Base-by-base conservation (phyloP, 306 rosid genomes). In the Cyamopsis tetragonoloba region DNA sequence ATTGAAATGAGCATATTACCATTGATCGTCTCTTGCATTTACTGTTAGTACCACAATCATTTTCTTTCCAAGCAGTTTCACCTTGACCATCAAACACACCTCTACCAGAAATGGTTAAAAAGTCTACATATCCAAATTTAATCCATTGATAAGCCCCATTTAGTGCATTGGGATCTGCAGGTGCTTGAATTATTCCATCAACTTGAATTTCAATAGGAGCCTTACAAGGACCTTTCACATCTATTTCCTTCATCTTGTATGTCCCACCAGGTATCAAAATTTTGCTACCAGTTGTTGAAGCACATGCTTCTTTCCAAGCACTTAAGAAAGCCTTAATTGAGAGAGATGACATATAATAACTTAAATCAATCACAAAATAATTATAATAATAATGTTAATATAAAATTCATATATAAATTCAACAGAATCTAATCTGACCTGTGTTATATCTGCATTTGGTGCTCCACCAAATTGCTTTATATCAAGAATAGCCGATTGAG, bases 81-180 rank as follows among this genome's bases (percentile, higher is more conserved):
- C 86, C 91, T 28, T 59, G 62, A 5, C 88, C 91, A 61, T 86
- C 81, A 31, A 86, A 79, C 50, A 49, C 32, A 51, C 91, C 91
- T 10, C 28, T 41, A 7, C 88, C 91, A 0, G 66, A 62, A 3
- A 86, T 0, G 3, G 80, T 81, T 48, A 86, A 62, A 23, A 0
- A 5, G 32, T 70, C 47, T 48, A 84, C 4, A 60, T 53, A 22
- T 10, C 11, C 6, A 24, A 87, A 27, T 8, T 10, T 59, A 13
- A 87, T 5, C 92, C 89, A 87, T 55, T 56, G 51, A 0, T 39
- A 37, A 35, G 49, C 79, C 0, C 50, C 75, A 4, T 42, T 30
- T 3, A 76, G 30, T 3, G 30, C 38, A 0, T 1, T 2, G 0
- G 65, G 23, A 11, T 64, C 19, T 53, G 5, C 5, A 3, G 87